A percentile compares a stretch with the other conserved stretches of the same genome.
Conservation (phyloP, 2,329 filamentous ascomycete species). For the Knufia fluminis region DNA sequence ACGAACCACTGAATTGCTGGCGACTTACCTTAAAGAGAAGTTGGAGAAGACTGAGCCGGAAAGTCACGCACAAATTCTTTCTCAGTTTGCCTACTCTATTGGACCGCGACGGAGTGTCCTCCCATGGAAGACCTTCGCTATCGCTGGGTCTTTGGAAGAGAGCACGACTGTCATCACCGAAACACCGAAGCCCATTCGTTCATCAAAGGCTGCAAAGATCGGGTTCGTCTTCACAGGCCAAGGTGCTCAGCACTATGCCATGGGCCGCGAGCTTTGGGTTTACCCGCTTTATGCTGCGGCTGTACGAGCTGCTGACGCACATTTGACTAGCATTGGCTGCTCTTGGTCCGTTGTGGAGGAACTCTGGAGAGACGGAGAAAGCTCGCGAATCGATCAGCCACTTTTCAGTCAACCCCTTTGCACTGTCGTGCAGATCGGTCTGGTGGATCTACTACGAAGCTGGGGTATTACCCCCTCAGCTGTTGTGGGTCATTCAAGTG, state of each 20-base stretch:
- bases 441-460: slow-evolving; percentile 19
- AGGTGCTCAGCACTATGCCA: slow-evolving; percentile 18
- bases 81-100: slow-evolving; percentile 12
- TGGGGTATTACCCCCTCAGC: slow-evolving; percentile 14
- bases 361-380: slow-evolving; percentile 4
- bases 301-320: slow-evolving; percentile 8
- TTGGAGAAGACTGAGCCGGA: background rate
- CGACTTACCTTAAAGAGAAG: too few relatives aligned
- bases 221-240: slow-evolving; percentile 19
- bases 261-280: slow-evolving; percentile 19
- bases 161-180: background rate
- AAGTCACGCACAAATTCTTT: slow-evolving; percentile 8
- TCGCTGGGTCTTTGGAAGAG: background rate
- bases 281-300: slow-evolving; percentile 8
- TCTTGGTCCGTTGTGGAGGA: slow-evolving; percentile 18
- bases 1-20: too few relatives aligned
- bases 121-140: background rate
- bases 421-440: slow-evolving; percentile 20
- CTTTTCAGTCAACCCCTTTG: slow-evolving; percentile 16
- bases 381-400: slow-evolving; percentile 10
- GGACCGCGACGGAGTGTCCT: background rate
- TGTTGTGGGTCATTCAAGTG: slow-evolving; percentile 24
- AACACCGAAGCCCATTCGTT: background rate
- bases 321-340: slow-evolving; percentile 15
- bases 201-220: background rate